Base-by-base conservation (phyloP, 805 yeast species). In the Hanseniaspora mollemarum region DNA sequence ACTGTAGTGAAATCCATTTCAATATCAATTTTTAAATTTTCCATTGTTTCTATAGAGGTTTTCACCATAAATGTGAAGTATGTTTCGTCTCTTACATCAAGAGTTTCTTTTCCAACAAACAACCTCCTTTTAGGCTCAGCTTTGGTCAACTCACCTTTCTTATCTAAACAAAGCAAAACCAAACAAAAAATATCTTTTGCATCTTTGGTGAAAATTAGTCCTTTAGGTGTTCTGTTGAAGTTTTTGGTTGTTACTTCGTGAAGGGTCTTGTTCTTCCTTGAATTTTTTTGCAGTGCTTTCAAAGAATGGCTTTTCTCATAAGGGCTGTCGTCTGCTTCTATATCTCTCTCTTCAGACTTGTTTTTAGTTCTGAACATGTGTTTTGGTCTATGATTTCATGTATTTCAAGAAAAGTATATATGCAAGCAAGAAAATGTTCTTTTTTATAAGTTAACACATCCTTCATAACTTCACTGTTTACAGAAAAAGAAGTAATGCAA, bases 131-230 rank as follows among this genome's bases (percentile, higher is more conserved):
- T 56, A 15, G 3, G 22, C 5, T n/a, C 5, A n/a, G 28, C n/a
- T 15, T 32, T 33, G 10, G 24, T 61, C 25, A 61, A 60, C 31
- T 56, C 61, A 3, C 62, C 69, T 25, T 61, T 64, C 31, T 76
- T 59, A 7, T 71, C 60, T 32, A 74, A 55, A 39, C 75, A 67
- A 15, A 73, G 64, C 1, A 74, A 55, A 28, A 82, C 65, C 28
- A 78, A 64, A 0, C 85, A 71, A 60, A 66, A 86, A 0, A 83
- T 73, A 31, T 76, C 76, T 55, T 76, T 76, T 40, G 83, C 57
- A 57, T 83, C 87, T 40, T 72, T 71, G 3, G 75, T 67, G 57
- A 70, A 74, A 25, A 80, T 68, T 22, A 70, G 65, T 0, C 83
- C 84, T 25, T 63, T 65, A 0, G 80, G 75, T 0, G 82, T 73